These are phyloP conservation scores for Paralagenidium karlingii DNA, from an alignment of 352 stramenopile species.

Conservation along the genomic window DNA sequence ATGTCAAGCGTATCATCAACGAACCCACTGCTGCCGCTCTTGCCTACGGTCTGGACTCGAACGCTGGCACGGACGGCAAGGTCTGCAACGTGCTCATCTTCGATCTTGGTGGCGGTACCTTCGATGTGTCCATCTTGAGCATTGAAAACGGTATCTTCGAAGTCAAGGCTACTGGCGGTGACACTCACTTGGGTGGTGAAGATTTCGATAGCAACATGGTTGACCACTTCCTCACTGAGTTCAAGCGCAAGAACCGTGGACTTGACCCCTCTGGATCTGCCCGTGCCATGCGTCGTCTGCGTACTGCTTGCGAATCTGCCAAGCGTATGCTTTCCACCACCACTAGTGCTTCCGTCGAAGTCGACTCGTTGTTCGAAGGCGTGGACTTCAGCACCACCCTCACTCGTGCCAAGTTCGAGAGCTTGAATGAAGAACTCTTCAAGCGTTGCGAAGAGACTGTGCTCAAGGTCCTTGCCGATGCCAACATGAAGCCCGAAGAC, in stretches of 20 bases:
- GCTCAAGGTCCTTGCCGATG: constrained; percentile 42
- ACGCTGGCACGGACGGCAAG: constrained; percentile 59
- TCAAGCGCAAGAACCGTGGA: constrained; percentile 86
- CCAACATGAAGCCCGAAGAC: constrained; percentile 54
- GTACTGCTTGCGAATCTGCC: constrained; percentile 95
- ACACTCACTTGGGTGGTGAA: constrained; percentile 91
- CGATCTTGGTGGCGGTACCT: constrained; percentile 92
- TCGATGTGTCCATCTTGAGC: constrained; percentile 91
- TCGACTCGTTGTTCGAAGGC: constrained; percentile 92
- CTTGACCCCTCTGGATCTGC: constrained; percentile 86
- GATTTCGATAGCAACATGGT: constrained; percentile 96
- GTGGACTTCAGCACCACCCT: constrained; percentile 92
- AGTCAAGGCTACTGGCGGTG: constrained; percentile 92
- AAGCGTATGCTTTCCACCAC: constrained; percentile 93
- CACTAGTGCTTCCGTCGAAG: constrained; percentile 89
- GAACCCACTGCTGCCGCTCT: constrained; percentile 93
- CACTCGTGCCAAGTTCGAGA: constrained; percentile 89
- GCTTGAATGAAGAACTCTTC: constrained; percentile 74
- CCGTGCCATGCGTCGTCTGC: constrained; percentile 89
- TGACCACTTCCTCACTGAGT: constrained; percentile 89
- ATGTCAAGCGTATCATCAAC: constrained; percentile 90
- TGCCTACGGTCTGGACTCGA: constrained; percentile 92
- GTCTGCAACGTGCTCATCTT: constrained; percentile 95
- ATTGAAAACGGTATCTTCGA: constrained; percentile 97
- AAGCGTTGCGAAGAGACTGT: constrained; percentile 78